A percentile compares a stretch with the other conserved stretches of the same genome.
phyloP scores from a whole-genome alignment of 768 basidiomycete species.

The Russula lepida region DNA sequence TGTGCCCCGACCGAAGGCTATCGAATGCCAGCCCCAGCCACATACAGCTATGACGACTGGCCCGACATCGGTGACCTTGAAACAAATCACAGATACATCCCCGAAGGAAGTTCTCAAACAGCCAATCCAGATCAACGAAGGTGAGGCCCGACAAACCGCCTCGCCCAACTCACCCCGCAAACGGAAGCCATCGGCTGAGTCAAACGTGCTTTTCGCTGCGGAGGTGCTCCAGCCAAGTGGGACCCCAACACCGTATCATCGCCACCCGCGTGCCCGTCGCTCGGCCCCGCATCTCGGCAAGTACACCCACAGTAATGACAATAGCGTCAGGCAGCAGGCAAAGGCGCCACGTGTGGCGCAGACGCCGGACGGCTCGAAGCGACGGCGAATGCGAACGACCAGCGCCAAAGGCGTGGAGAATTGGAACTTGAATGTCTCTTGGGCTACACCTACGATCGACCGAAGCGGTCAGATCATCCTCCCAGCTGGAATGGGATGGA shows the following conservation, averaged over 20 bases:
- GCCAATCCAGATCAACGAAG: not conserved
- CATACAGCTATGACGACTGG: too few species aligned
- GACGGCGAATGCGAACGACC: slow-evolving; percentile 13
- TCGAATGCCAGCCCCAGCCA: not conserved
- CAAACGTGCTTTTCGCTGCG: not conserved
- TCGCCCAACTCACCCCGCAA: not conserved
- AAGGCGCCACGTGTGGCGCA: not conserved
- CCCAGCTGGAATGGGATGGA: slow-evolving; percentile 19
- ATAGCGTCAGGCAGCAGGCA: not conserved
- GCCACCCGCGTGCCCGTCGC: slow-evolving; percentile 4
- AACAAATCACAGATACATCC: not conserved
- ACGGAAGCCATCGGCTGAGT: not conserved
- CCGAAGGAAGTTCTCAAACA: not conserved
- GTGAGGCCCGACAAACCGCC: not conserved
- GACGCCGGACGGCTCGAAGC: slow-evolving; percentile 11
- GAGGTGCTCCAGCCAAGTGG: not conserved
- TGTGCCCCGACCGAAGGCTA: not conserved
- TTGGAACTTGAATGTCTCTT: not conserved
- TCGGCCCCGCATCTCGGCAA: slow-evolving; percentile 15
- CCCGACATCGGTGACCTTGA: not conserved
- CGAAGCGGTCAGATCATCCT: slow-evolving; percentile 17
- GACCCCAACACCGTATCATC: not conserved
- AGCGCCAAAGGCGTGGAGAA: slow-evolving; percentile 12
- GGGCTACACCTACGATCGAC: not conserved
- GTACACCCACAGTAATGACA: not conserved